phyloP scores from a whole-genome alignment of 2,329 filamentous ascomycete genomes.

The Fusarium camptoceras region DNA sequence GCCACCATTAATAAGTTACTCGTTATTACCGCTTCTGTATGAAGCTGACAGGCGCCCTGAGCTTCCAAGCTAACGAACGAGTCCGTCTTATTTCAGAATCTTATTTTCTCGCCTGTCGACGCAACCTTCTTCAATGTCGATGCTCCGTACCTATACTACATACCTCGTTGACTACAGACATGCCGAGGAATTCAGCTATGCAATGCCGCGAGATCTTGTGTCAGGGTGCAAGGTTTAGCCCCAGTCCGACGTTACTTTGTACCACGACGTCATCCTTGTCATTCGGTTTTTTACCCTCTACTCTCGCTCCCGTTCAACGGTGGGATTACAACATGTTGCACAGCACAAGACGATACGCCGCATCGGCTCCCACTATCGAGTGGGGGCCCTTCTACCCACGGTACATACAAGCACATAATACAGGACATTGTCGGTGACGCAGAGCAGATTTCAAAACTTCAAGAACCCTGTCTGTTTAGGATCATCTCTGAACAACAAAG shows the following conservation, averaged over 20 bases:
- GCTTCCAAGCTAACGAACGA: not conserved
- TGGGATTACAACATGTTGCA: constrained; percentile 29
- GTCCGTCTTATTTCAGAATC: not conserved
- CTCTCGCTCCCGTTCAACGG: constrained; percentile 24
- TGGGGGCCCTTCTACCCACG: constrained; percentile 16
- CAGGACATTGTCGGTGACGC: constrained; percentile 29
- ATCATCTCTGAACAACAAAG: not conserved
- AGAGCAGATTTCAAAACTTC: constrained; percentile 13
- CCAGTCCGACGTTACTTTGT: constrained; percentile 34
- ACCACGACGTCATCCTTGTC: constrained; percentile 29
- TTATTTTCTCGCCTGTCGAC: not conserved
- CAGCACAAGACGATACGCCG: constrained; percentile 42
- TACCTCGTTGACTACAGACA: constrained; percentile 27
- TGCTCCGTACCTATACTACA: not conserved
- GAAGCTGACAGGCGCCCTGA: not conserved
- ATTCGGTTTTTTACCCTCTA: constrained; percentile 16
- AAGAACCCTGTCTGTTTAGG: constrained; percentile 17
- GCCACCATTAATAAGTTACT: not conserved
- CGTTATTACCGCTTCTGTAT: not conserved
- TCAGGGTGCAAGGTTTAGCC: constrained; percentile 40
- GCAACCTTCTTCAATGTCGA: not conserved
- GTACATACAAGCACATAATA: constrained; percentile 10
- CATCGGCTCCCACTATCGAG: constrained; percentile 42
- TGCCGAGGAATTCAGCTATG: constrained; percentile 39
- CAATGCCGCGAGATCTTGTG: constrained; percentile 47